Percentiles rank a stretch among this genome's conserved stretches.
These are phyloP conservation scores for Aspergillus luchuensis DNA, from an alignment of 2,329 filamentous ascomycete species.

Conservation along the genomic window DNA sequence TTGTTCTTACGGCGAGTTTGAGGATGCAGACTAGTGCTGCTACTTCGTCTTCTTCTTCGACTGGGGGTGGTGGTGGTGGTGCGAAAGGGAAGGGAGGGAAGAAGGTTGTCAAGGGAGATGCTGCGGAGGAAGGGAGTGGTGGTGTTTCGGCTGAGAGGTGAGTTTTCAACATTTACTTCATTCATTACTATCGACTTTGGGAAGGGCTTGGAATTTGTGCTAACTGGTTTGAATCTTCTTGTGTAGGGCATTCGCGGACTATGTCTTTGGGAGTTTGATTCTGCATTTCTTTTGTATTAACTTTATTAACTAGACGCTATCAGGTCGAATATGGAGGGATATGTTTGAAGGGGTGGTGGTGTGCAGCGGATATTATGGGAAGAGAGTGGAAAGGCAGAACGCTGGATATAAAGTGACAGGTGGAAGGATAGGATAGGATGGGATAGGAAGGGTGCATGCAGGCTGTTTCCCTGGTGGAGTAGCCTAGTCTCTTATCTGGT, in stretches of 20 bases:
- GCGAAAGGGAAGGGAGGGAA: slow-evolving; percentile 31
- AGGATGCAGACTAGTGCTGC: slow-evolving; percentile 81
- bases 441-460: background rate
- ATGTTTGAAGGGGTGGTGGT: slow-evolving; percentile 6
- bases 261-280: slow-evolving; percentile 89
- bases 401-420: background rate
- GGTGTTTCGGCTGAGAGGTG: slow-evolving; percentile 46
- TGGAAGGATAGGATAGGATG: background rate
- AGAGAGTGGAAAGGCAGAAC: background rate
- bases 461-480: slow-evolving; percentile 13
- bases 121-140: slow-evolving; percentile 15
- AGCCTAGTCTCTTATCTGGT: background rate
- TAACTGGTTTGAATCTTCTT: background rate
- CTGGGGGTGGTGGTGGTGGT: slow-evolving; percentile 56
- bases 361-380: background rate
- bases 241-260: slow-evolving; percentile 89
- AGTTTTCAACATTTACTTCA: slow-evolving; percentile 14
- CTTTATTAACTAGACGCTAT: slow-evolving; percentile 83
- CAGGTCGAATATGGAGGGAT: background rate
- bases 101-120: slow-evolving; percentile 16
- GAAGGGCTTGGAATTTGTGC: background rate
- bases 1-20: slow-evolving; percentile 87
- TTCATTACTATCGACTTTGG: background rate
- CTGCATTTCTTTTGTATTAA: slow-evolving; percentile 99
- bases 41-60: slow-evolving; percentile 42